Percentiles rank a stretch among this genome's conserved stretches.
phyloP scores from a whole-genome alignment of 78 protist genomes.

The Dictyostelium citrinum region DNA sequence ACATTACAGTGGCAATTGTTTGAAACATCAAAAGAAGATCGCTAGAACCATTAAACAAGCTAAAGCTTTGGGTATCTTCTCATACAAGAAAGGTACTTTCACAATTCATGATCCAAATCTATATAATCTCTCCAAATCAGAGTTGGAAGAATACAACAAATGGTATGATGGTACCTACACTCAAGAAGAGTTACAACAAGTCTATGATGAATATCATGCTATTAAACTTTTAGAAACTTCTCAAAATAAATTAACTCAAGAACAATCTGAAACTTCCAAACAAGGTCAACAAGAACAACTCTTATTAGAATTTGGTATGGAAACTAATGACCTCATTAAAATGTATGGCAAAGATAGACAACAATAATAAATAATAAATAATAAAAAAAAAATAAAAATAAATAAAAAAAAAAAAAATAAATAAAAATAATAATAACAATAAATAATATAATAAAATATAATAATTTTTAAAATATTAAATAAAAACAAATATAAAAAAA shows the following conservation, averaged over 20 bases:
- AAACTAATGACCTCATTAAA: not conserved
- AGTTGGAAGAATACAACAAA: conserved; percentile 13
- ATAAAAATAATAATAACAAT: not conserved
- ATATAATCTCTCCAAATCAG: not conserved
- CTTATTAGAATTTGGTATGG: conserved; percentile 46
- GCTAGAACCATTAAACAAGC: conserved; percentile 50
- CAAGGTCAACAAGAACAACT: not conserved
- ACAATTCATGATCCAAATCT: conserved; percentile 50
- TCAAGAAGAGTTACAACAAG: conserved; percentile 18
- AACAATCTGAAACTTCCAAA: too few relatives aligned
- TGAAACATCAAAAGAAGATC: conserved; percentile 64
- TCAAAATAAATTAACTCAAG: too few relatives aligned
- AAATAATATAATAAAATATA: not conserved
- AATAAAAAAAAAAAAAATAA: not conserved
- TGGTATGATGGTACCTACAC: conserved; percentile 25
- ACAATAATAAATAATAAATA: not conserved
- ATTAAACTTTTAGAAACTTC: too few relatives aligned
- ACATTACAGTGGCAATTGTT: conserved; percentile 56
- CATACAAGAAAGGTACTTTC: conserved; percentile 33
- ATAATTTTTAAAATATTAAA: not conserved
- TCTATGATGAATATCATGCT: not conserved
- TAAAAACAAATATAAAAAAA: not conserved
- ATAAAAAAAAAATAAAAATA: not conserved
- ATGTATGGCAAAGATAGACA: conserved; percentile 8
- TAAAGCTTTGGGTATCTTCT: conserved; percentile 24